A percentile compares a stretch with the other conserved stretches of the same genome.
Evolutionary conservation across 2,329 filamentous ascomycete species (phyloP).

Genomic region (Epichloe brachyelytri): DNA sequence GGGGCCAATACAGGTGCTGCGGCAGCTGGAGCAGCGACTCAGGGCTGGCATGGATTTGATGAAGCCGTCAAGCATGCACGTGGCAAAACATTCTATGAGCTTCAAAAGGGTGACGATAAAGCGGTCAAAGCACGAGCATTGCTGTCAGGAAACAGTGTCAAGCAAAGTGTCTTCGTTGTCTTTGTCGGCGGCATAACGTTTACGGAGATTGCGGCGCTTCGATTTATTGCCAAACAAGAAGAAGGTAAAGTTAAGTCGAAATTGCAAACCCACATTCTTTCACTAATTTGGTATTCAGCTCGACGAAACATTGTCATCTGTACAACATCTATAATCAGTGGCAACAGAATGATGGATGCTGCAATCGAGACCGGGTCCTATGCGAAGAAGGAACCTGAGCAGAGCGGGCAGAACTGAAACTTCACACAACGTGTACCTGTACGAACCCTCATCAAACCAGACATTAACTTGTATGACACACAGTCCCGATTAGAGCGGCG

Average conservation of each 20-base stretch:
- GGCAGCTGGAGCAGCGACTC: slow-evolving; percentile 42
- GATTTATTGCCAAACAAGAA: slow-evolving; percentile 80
- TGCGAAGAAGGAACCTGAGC: slow-evolving; percentile 26
- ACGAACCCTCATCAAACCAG: not conserved
- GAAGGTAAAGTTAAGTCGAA: slow-evolving; percentile 37
- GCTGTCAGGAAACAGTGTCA: slow-evolving; percentile 62
- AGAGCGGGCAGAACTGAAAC: slow-evolving; percentile 1
- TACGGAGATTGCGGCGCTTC: slow-evolving; percentile 84
- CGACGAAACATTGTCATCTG: slow-evolving; percentile 80
- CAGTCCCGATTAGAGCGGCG: not conserved
- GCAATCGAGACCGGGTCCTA: slow-evolving; percentile 60
- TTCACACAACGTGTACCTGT: not conserved
- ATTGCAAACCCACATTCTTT: not conserved
- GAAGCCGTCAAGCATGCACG: slow-evolving; percentile 78
- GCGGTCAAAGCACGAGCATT: slow-evolving; percentile 76
- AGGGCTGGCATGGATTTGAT: slow-evolving; percentile 90
- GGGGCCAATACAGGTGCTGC: slow-evolving; percentile 16
- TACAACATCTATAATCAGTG: slow-evolving; percentile 82
- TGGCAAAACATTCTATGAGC: slow-evolving; percentile 81
- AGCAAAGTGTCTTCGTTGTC: slow-evolving; percentile 89
- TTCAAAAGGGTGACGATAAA: slow-evolving; percentile 87
- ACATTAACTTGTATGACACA: not conserved
- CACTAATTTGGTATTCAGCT: slow-evolving; percentile 27
- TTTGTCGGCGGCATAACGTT: slow-evolving; percentile 96
- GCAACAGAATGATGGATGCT: slow-evolving; percentile 76